These are phyloP conservation scores for Aspergillus sclerotialis DNA, from an alignment of 2,329 filamentous ascomycete species.

Conservation along the genomic window DNA sequence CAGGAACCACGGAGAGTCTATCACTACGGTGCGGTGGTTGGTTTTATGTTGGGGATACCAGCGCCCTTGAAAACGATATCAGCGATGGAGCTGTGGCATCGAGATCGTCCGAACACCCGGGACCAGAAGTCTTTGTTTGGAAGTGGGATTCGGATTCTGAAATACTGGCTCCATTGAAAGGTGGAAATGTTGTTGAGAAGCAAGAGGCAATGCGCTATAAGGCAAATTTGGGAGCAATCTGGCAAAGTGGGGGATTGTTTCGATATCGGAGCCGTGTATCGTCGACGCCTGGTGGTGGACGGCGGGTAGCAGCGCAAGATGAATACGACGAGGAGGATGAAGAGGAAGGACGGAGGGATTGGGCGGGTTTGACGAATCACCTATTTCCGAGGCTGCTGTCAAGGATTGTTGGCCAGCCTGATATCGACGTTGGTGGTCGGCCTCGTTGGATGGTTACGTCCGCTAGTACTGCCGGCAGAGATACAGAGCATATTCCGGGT, in stretches of 20 bases:
- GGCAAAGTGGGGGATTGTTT: conserved; percentile 43
- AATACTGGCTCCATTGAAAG: conserved; percentile 25
- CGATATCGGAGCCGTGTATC: conserved; percentile 33
- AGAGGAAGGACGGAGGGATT: conserved; percentile 44
- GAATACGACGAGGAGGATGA: conserved; percentile 20
- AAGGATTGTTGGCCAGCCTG: conserved; percentile 41
- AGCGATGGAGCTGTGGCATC: conserved; percentile 9
- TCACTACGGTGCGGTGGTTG: conserved; percentile 57
- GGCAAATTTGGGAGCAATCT: conserved; percentile 50
- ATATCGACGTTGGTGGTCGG: conserved; percentile 31
- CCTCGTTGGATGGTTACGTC: conserved; percentile 51
- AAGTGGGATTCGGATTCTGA: conserved; percentile 45
- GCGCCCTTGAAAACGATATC: conserved; percentile 10
- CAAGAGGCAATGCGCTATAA: conserved; percentile 47
- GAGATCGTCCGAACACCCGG: conserved; percentile 13
- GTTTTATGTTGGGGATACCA: conserved; percentile 46
- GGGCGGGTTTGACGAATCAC: conserved; percentile 45
- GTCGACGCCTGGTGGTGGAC: conserved; percentile 37
- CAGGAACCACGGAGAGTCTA: conserved; percentile 49
- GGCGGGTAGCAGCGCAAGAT: conserved; percentile 3
- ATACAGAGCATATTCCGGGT: conserved; percentile 55
- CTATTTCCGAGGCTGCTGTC: conserved; percentile 45
- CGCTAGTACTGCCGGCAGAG: conserved; percentile 49
- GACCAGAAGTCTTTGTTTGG: conserved; percentile 44
- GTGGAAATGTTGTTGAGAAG: conserved; percentile 25